Base-by-base conservation (phyloP, 768 basidiomycete genomes). In the Mycena galopus region DNA sequence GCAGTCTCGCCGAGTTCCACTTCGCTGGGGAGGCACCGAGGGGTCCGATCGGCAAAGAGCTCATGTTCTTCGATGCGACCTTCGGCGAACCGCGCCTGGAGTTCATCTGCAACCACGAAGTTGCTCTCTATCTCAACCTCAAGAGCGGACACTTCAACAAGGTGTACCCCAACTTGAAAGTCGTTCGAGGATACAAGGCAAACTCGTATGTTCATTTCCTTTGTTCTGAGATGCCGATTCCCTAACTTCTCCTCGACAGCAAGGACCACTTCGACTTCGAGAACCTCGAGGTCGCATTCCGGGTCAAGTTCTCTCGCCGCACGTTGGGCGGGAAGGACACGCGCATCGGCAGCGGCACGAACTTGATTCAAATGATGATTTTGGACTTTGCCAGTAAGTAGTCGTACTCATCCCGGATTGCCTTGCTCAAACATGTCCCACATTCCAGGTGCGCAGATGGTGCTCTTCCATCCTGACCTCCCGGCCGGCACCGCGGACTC, bases 11-110 rank as follows among this genome's bases (percentile, higher is more conserved):
- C 11, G 60, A 69, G 68, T 69, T 33, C 61, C 68, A 69, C 27
- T 55, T 62, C 39, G 35, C 60, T 21, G 58, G 29, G 44, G 21
- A 37, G 30, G 71, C 72, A 39, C 4, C 33, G 0, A 59, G 33
- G 37, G 33, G 12, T 5, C 11, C 58, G 12, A 39, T 59, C 35
- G 0, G 4, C 23, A 37, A 39, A 25, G 35, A 59, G 73, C 75
- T 11, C 55, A 73, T 56, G 55, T 78, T 78, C 64, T 59, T 59
- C 58, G n/a, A 71, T 27, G 66, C 67, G 69, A 32, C 65, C 59
- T 78, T 78, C 51, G 59, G 51, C 55, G 61, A 73, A 50, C 78
- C 78, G n/a, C 70, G 67, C 39, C 67, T 78, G 32, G 71, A 77
- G 53, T 74, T 78, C 65, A 58, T 47, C 44, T 47, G 44, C 44